Evolutionary conservation across 495 filamentous ascomycete species (phyloP).

Genomic region (Sporormia fimetaria): DNA sequence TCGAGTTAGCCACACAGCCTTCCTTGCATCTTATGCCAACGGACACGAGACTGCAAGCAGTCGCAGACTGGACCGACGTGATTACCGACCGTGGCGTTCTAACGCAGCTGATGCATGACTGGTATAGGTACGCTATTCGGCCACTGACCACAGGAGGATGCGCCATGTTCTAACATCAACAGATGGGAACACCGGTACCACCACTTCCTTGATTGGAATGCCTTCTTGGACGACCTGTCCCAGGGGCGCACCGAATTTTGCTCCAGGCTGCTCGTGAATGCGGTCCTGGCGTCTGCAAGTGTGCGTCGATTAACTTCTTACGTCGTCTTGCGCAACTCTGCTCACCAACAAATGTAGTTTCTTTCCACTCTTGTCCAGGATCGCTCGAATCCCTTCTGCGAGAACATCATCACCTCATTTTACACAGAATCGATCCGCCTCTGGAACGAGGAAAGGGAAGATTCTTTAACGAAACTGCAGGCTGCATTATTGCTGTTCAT

Average conservation of each 20-base stretch:
- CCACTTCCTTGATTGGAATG: constrained; percentile 20
- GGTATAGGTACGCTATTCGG: too few relatives aligned
- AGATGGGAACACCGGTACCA: constrained; percentile 12
- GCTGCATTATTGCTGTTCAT: constrained; percentile 11
- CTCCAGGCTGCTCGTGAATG: constrained; percentile 15
- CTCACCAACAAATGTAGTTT: constrained; percentile 5
- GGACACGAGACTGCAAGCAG: too few relatives aligned
- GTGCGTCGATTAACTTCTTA: constrained; percentile 3
- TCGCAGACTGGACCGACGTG: too few relatives aligned
- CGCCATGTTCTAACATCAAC: constrained; percentile 3
- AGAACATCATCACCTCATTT: constrained; percentile 9
- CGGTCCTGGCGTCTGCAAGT: constrained; percentile 14
- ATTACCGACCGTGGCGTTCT: too few relatives aligned
- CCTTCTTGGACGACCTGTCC: constrained; percentile 12
- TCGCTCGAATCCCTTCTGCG: constrained; percentile 11
- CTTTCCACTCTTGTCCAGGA: constrained; percentile 12
- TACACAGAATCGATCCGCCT: constrained; percentile 15
- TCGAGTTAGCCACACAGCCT: too few relatives aligned
- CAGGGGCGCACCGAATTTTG: constrained; percentile 8
- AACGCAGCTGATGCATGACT: too few relatives aligned
- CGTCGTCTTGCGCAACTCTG: neutral
- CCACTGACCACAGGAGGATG: constrained; percentile 6
- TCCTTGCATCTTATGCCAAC: too few relatives aligned
- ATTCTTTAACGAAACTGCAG: constrained; percentile 9
- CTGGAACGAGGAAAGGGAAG: constrained; percentile 15